phyloP scores from a whole-genome alignment of 148 eudicot species.

The Fallopia convolvulus region DNA sequence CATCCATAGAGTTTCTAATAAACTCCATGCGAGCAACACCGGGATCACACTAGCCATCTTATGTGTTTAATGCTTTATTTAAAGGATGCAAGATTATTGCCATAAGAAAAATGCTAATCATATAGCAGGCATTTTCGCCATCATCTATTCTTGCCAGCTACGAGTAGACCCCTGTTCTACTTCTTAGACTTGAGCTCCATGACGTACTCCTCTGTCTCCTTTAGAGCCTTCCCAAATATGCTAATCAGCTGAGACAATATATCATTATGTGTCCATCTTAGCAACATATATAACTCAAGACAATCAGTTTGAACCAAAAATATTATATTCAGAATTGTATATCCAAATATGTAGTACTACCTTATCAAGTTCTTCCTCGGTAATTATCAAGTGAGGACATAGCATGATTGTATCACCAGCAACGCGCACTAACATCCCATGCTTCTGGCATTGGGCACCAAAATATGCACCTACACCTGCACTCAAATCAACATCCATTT shows the following conservation, averaged over 20 bases:
- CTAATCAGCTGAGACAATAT: constrained; percentile 36
- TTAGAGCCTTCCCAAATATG: constrained; percentile 56
- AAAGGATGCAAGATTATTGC: too few species aligned
- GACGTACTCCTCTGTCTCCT: constrained; percentile 62
- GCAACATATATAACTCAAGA: background rate
- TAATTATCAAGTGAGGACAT: constrained; percentile 69
- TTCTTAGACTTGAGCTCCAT: constrained; percentile 49
- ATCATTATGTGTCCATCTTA: background rate
- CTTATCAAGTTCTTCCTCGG: constrained; percentile 64
- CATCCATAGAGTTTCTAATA: too few species aligned
- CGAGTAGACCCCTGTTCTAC: constrained; percentile 10
- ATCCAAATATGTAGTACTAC: constrained; percentile 18
- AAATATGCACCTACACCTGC: constrained; percentile 79
- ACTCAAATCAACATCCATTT: background rate
- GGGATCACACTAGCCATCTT: too few species aligned
- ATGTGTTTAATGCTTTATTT: background rate
- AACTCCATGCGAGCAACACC: too few species aligned
- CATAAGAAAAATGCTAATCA: background rate
- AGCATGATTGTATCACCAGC: constrained; percentile 82
- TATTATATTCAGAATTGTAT: too few species aligned
- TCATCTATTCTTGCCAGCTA: background rate
- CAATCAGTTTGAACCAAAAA: background rate
- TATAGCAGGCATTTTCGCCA: background rate
- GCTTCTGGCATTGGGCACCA: constrained; percentile 80
- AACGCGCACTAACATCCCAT: constrained; percentile 89